Evolutionary conservation across 768 basidiomycete species (phyloP).

Genomic region (Boletus barrowsii): DNA sequence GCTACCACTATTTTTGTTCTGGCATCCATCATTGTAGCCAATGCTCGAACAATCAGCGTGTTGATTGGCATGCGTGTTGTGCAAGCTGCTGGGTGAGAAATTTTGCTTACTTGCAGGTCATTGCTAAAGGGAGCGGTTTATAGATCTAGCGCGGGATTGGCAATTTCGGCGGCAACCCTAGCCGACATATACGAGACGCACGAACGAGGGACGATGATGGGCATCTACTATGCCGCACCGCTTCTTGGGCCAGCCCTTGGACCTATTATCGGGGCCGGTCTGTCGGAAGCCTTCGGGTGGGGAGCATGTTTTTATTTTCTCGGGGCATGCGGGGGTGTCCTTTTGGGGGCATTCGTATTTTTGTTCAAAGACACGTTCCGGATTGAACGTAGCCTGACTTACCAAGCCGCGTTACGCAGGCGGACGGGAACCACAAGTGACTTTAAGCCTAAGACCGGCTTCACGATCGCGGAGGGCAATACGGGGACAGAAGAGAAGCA

Average conservation of each 20-base stretch:
- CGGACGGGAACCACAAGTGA: conserved; percentile 30
- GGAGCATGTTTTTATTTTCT: conserved; percentile 84
- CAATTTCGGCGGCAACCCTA: conserved; percentile 74
- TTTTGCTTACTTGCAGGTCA: conserved; percentile 1
- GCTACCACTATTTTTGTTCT: conserved; percentile 52
- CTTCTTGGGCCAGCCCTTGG: conserved; percentile 73
- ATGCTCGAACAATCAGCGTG: conserved; percentile 48
- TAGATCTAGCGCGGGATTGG: conserved; percentile 63
- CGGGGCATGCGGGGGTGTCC: conserved; percentile 54
- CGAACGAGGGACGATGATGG: conserved; percentile 78
- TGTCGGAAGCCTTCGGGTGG: conserved; percentile 72
- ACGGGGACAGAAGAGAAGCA: conserved; percentile 9
- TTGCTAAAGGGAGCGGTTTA: conserved; percentile 3
- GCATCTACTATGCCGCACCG: conserved; percentile 76
- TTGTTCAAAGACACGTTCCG: conserved; percentile 84
- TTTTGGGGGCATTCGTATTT: conserved; percentile 54
- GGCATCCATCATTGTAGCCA: conserved; percentile 55
- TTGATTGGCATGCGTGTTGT: conserved; percentile 67
- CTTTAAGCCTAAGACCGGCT: conserved; percentile 22
- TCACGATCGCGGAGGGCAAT: conserved; percentile 14
- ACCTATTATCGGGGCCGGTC: conserved; percentile 65
- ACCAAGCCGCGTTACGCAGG: conserved; percentile 61
- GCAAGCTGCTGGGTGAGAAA: conserved; percentile 61
- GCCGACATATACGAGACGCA: conserved; percentile 75
- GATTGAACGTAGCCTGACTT: conserved; percentile 74